Base-by-base conservation (phyloP, 2,329 filamentous ascomycete species). In the Achaetomium macrosporum region DNA sequence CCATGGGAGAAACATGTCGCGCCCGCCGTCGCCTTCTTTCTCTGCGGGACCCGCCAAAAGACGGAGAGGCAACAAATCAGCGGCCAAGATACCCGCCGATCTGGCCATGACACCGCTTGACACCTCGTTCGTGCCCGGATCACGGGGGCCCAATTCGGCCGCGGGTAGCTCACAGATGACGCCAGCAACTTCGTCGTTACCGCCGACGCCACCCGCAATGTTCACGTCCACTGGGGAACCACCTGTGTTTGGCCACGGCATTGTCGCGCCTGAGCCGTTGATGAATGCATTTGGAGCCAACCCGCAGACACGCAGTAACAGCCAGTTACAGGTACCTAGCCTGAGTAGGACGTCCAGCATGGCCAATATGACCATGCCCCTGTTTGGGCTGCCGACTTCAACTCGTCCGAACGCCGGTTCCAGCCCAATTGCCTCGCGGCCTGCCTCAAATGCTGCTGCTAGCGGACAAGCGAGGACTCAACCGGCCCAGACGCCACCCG, bases 41-140 rank as follows among this genome's bases (percentile, higher is more conserved):
- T 71, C 76, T 31, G 86, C 83, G 1, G 87, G 87, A 2, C 76
- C 76, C 33, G 78, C 82, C 41, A 96, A 95, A 75, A 90, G 90
- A 71, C 81, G 90, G 57, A 96, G 95, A 68, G 83, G 85, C 6
- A 90, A 85, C 66, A 78, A 78, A 39, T 79, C 81, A 17, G 70
- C 74, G n/a, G 70, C 74, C 33, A 88, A 88, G 66, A 73, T 95
- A 13, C 87, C 89, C 0, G 83, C 79, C 16, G 84, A 81, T 15
- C 70, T 95, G 61, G 80, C 85, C 8, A 95, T 96, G 90, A 95
- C 90, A 2, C 83, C 83, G 51, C 74, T 93, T 35, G 87, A 93
- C 60, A 84, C 81, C 2, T 73, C 59, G 64, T 78, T 61, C 64
- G 72, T 62, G 64, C 71, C 56, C 60, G 65, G 51, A 63, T 66